Conservation (phyloP, 805 yeast genomes). For the Candida sakaeoensis region DNA sequence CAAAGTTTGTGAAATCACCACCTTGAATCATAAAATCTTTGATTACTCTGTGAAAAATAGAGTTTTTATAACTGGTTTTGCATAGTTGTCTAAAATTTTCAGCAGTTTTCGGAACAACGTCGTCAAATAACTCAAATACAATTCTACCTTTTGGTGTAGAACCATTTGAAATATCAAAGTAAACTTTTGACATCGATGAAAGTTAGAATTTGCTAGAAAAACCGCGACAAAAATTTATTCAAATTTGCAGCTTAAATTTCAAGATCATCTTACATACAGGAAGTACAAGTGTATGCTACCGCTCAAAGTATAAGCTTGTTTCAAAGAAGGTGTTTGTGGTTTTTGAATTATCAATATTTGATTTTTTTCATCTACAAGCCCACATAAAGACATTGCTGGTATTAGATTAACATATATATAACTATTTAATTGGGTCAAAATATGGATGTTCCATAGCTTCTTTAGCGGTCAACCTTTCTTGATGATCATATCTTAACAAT, state of each 20-base stretch:
- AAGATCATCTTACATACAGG: neutral
- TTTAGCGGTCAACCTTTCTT: constrained; percentile 79
- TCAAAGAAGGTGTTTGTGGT: too few relatives aligned
- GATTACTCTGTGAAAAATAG: constrained; percentile 92
- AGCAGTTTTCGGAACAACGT: constrained; percentile 81
- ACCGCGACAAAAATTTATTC: neutral
- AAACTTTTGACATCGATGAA: constrained; percentile 43
- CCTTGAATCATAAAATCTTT: constrained; percentile 91
- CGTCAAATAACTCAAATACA: constrained; percentile 68
- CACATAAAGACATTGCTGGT: too few relatives aligned
- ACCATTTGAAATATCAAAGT: constrained; percentile 75
- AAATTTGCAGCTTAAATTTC: neutral
- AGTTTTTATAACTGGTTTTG: constrained; percentile 70
- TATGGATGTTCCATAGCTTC: constrained; percentile 78
- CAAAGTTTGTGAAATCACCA: constrained; percentile 62
- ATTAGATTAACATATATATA: neutral
- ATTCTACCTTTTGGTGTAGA: constrained; percentile 69
- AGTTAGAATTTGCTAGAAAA: neutral
- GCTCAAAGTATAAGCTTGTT: too few relatives aligned
- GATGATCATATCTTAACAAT: constrained; percentile 80
- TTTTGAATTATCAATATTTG: too few relatives aligned
- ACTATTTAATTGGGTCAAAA: constrained; percentile 25
- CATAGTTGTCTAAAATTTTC: constrained; percentile 88
- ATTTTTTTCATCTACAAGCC: too few relatives aligned
- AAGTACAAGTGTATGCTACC: too few relatives aligned